Base-by-base conservation (phyloP, 1,284 basidiomycete genomes). In the Trichosporon sp. region DNA sequence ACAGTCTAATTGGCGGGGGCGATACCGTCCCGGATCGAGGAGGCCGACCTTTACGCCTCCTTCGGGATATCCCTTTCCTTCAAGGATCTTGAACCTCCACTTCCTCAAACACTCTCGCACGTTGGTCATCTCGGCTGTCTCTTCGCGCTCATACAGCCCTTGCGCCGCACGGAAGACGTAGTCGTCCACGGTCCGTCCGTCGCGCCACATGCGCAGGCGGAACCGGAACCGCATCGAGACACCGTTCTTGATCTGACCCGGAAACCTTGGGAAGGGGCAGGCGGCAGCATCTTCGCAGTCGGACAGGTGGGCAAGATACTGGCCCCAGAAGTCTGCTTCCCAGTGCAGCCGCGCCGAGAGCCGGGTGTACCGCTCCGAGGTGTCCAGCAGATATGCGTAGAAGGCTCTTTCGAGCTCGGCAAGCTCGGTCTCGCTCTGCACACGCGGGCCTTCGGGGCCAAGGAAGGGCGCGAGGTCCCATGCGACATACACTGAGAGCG, bases 251-350 rank as follows among this genome's bases (percentile, higher is more conserved):
- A 56, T 31, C 10, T 14, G n/a, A 10, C 51, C 51, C 51, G 51
- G 51, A 8, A 56, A 56, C 3, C 51, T 4, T 10, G 51, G 2
- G 8, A 56, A 56, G 14, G 1, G 51, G 51, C 1, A 56, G 21
- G 8, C 26, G 51, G 21, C 51, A 4, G 10, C 19, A 26, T 56
- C 51, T 16, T 56, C 51, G 2, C 1, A 4, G 26, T 56, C 51
- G 51, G 51, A 56, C 51, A 56, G 51, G 21, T 26, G 26, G 51
- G 51, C 51, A 11, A 56, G 51, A 21, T 56, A 31, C 21, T 56
- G 51, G 4, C 51, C 51, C 19, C 19, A 26, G 51, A 56, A 56
- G 8, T 56, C 51, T 7, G 51, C 51, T 26, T 56, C 51, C 51
- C 51, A 56, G 21, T 26, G 26, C 51, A 56, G 19, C 4, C 51